Conservation (phyloP, 2,329 filamentous ascomycete genomes). For the Ilyonectria sp. region DNA sequence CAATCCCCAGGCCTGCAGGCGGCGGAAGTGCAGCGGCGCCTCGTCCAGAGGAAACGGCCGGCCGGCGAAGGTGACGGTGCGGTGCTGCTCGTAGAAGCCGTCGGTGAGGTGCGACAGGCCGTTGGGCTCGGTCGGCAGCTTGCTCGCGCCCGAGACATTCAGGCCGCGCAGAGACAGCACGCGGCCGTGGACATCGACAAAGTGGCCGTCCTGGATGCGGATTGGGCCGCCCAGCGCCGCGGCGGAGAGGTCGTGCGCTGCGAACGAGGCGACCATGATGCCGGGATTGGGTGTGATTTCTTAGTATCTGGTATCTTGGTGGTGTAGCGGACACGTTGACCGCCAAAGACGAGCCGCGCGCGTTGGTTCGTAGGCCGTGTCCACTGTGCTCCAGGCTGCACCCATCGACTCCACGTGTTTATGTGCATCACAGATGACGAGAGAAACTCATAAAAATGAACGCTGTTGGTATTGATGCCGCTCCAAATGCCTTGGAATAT, state of each 20-base stretch:
- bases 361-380: neutral
- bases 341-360: neutral
- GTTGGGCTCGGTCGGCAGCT: constrained; percentile 55
- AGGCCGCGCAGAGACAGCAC: constrained; percentile 58
- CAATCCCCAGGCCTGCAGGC: constrained; percentile 57
- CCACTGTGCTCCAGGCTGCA: neutral
- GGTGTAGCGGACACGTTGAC: constrained; percentile 16
- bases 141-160: constrained; percentile 59
- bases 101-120: constrained; percentile 57
- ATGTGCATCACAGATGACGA: neutral
- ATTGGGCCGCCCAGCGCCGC: constrained; percentile 53
- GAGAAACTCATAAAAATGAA: no score
- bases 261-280: constrained; percentile 39
- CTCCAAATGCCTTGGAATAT: neutral
- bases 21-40: constrained; percentile 56
- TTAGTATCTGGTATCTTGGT: neutral
- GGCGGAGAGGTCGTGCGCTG: constrained; percentile 55
- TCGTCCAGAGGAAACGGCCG: constrained; percentile 57
- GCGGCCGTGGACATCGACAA: constrained; percentile 56
- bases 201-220: constrained; percentile 48
- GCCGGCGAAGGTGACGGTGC: constrained; percentile 57
- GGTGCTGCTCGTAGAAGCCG: constrained; percentile 56
- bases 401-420: constrained; percentile 7
- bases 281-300: neutral
- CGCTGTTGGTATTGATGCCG: constrained; percentile 1